Evolutionary conservation across 1,284 basidiomycete species (phyloP), one percentile per base, ranked within the genome.

Genomic region (Boletus mariae): DNA sequence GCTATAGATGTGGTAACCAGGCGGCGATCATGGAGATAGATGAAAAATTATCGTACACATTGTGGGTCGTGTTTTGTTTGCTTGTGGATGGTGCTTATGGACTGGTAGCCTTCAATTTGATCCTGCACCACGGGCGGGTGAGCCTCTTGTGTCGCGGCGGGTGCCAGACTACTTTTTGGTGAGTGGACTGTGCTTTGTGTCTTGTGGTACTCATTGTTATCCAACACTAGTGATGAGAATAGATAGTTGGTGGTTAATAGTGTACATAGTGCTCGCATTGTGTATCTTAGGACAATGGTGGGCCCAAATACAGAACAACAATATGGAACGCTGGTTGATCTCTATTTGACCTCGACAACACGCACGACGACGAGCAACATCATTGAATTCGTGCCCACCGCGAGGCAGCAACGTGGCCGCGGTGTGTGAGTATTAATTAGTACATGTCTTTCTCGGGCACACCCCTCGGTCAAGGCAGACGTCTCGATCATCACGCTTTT

Each of bases 1-100:
- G 97, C 76, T 99, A 99, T 80, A 84, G 97, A 71, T 99, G 97
- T 72, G 96, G 96, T 52, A 99, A 99, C 74, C 97, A 99, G 71
- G 96, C 96, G 46, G 97, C 97, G 47, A 99, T 99, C 72, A 97
- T 99, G 89, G 96, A 99, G 76, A 98, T 99, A 73, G 96, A 99
- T 75, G 97, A 99, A 82, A 94, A 94, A 79, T 79, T 95, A 82
- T 92, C 92, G 57, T 94, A 94, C 73, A 94, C 88, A 74, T 94
- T 94, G 90, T 90, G 63, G 54, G 88, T 79, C 15, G 26, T 37
- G 38, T 48, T 50, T 51, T 13, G 35, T 53, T 47, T n/a, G 20
- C 31, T 42, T 34, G 54, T 53, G 25, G 28, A 57, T 31, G 55
- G 57, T n/a, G 28, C 49, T 50, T n/a, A 66, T 49, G 31, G 25